Base-by-base conservation (phyloP, 371 early-diverging fungal genomes). In the Mucor irregularis region DNA sequence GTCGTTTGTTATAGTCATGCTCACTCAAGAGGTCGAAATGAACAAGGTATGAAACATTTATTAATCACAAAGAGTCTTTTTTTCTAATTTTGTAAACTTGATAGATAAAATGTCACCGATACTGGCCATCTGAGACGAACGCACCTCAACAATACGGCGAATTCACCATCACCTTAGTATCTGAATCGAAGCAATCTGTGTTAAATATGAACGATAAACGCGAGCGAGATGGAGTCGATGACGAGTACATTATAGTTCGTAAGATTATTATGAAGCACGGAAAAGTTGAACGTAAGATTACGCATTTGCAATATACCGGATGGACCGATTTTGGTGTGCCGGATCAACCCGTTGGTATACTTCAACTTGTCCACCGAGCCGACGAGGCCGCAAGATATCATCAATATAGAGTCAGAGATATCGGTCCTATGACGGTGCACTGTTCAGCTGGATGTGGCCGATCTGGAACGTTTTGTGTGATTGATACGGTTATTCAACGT, bases 391-490 rank as follows among this genome's bases (percentile, higher is more conserved):
- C 76, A 37, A 30, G 26, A 8, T 26, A 35, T 21, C 49, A 60
- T 29, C 48, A 50, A 47, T 39, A 29, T 33, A 54, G 19, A 42
- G 17, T 10, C 7, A 13, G 11, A 30, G 37, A 16, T 0, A 16
- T 19, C 7, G 88, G 89, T 1, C 92, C 90, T 0, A 82, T 88
- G 78, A 65, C 94, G 24, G 91, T 97, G 0, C 99, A 98, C 64
- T 98, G 99, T 60, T 84, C 87, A 21, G 99, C 99, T 2, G 99
- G 99, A 0, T 93, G 94, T 45, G 99, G 99, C 8, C 82, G 99
- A 42, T 93, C 98, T 0, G 99, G 97, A 0, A 89, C 92, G 0
- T 94, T 95, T 61, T 90, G 93, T 58, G 78, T 86, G 21, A 81
- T 94, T 40, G 93, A 93, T 68, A 70, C 87, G 4, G 78, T 86